phyloP scores from a whole-genome alignment of 345 rosid genomes.

The Moringa oleifera region DNA sequence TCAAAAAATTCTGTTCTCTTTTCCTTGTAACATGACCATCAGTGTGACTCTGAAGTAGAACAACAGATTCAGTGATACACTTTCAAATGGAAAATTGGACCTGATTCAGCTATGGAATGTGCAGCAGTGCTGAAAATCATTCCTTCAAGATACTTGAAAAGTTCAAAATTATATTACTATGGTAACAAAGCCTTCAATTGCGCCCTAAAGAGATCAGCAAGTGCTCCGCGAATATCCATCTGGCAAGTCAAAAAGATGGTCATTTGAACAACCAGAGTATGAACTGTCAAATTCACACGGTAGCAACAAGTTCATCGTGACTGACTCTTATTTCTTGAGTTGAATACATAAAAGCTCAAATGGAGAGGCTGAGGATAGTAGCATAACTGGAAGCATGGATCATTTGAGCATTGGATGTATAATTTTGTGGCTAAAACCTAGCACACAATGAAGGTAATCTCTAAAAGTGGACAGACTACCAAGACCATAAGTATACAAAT shows the following conservation, averaged over 20 bases:
- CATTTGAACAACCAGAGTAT: not conserved
- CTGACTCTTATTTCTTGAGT: no score
- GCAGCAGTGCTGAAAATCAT: conserved; percentile 19
- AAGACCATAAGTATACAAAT: no score
- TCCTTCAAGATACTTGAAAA: conserved; percentile 6
- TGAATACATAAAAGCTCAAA: no score
- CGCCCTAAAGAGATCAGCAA: conserved; percentile 75
- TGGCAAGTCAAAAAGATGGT: conserved; percentile 22
- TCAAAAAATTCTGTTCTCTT: not conserved
- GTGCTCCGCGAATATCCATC: conserved; percentile 94
- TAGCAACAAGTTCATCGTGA: not conserved
- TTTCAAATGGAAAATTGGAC: not conserved
- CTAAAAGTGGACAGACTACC: no score
- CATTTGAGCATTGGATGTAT: no score
- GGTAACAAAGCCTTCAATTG: conserved; percentile 83
- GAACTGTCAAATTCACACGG: not conserved
- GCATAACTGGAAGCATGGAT: no score
- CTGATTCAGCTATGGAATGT: conserved; percentile 5
- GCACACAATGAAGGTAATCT: no score
- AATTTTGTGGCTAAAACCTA: no score
- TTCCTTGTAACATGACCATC: not conserved
- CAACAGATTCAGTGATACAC: not conserved
- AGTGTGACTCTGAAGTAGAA: not conserved
- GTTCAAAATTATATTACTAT: no score
- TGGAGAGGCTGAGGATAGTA: no score